These are phyloP conservation scores for Hypoxylon sp. DNA, from an alignment of 2,329 filamentous ascomycete genomes.

Conservation along the genomic window DNA sequence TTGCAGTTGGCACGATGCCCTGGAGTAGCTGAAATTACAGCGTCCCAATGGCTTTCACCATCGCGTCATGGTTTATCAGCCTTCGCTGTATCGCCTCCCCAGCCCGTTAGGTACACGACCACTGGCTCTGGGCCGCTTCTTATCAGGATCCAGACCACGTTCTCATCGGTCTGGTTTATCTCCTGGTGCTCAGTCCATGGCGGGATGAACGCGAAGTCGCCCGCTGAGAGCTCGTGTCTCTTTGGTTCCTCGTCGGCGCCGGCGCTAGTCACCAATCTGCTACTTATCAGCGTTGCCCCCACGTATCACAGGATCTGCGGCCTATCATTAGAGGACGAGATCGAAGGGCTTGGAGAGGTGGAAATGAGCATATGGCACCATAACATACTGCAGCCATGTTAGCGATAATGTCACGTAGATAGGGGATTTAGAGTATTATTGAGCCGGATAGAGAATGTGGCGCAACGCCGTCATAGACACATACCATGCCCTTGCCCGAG, in stretches of 20 bases:
- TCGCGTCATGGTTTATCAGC: conserved; percentile 40
- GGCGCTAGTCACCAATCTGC: conserved; percentile 66
- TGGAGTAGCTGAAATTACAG: conserved; percentile 20
- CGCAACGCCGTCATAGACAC: conserved; percentile 11
- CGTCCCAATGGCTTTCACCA: conserved; percentile 14
- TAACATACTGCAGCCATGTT: conserved; percentile 34
- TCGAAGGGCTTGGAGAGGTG: background rate
- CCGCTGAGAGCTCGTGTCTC: conserved; percentile 67
- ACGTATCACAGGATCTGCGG: background rate
- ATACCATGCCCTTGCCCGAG: conserved; percentile 65
- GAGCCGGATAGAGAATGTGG: background rate
- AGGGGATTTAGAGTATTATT: background rate
- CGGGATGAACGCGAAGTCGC: conserved; percentile 78
- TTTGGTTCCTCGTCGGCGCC: conserved; percentile 63
- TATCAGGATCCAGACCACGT: conserved; percentile 73
- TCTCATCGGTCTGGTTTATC: conserved; percentile 70
- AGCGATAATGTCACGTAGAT: conserved; percentile 19
- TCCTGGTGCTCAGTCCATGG: conserved; percentile 78
- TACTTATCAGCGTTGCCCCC: conserved; percentile 29
- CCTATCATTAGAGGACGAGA: conserved; percentile 15
- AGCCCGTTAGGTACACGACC: conserved; percentile 71
- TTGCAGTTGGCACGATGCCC: conserved; percentile 14
- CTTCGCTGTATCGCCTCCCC: conserved; percentile 64
- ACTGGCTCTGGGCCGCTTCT: conserved; percentile 70
- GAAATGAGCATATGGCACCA: conserved; percentile 8